Evolutionary conservation across 2,329 filamentous ascomycete genomes (phyloP), one percentile per base, ranked within the genome.

Genomic region (Fusarium penzigii): DNA sequence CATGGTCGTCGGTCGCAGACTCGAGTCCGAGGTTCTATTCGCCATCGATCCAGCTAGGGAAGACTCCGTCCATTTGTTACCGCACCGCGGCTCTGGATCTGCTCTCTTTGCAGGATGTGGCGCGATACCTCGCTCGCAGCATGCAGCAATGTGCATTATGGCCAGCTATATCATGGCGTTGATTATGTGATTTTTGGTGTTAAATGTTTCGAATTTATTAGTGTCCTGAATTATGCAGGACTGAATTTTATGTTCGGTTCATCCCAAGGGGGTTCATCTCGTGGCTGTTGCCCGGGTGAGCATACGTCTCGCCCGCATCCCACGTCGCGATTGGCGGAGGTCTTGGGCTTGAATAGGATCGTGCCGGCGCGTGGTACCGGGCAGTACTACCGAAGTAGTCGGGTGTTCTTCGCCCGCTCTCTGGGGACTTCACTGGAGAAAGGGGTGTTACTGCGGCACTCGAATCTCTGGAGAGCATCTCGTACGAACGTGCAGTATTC

Each of bases 391-490:
- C 80, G 63, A 83, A 83, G 65, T 80, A 83, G 62, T 84, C 82
- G 51, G 79, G 78, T 13, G 78, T 80, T 57, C 71, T 71, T 52
- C 76, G 75, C 53, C 77, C 76, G 44, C 57, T 46, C 45, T 65
- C 66, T 50, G 66, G 57, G 16, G 66, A 69, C 65, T 68, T 73
- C 61, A 66, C 69, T 68, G 72, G 67, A 68, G 70, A 72, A 64
- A 73, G 65, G 57, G 79, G 76, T 73, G 80, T 83, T 78, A 82
- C 74, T 74, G 75, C 70, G 63, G 76, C 71, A 71, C 75, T 78
- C 70, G 76, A 75, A 64, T 82, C 81, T 70, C 76, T 77, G 61
- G 81, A 83, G 64, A 92, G 85, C 88, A 92, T 92, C 78, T 92
- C 89, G 78, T 92, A 92, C 71, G 86, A 84, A 75, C 84, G 82